Conservation (phyloP, 225 moss, liverwort and hornwort species). For the Sphagnum tenellum region DNA sequence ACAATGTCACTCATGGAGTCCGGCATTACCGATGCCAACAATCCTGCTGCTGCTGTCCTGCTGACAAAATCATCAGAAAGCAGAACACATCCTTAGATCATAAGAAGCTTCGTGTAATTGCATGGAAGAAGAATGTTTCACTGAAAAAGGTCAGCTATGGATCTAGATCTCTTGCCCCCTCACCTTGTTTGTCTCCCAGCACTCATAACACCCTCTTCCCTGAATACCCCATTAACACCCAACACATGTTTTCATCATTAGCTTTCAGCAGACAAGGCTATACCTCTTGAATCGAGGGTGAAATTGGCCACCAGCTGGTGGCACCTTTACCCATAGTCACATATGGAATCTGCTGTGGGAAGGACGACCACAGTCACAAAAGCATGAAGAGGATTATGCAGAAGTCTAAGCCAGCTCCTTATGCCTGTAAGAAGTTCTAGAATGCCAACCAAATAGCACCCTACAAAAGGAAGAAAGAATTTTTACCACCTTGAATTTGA, state of each 20-base stretch:
- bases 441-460: too few species aligned
- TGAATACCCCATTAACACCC: slow-evolving; percentile 16
- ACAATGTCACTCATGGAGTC: slow-evolving; percentile 90
- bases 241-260: slow-evolving; percentile 14
- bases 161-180: neutral
- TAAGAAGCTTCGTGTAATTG: too few species aligned
- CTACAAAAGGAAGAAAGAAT: neutral
- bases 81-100: too few species aligned
- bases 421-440: too few species aligned
- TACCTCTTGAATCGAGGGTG: neutral
- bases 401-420: too few species aligned
- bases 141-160: neutral
- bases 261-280: neutral
- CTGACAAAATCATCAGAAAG: slow-evolving; percentile 19
- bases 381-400: too few species aligned
- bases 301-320: too few species aligned
- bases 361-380: too few species aligned
- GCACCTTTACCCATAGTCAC: too few species aligned
- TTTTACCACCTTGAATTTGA: slow-evolving; percentile 52
- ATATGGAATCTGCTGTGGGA: too few species aligned
- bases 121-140: too few species aligned
- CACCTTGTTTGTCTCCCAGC: slow-evolving; percentile 50
- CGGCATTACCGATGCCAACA: slow-evolving; percentile 86
- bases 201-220: slow-evolving; percentile 34
- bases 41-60: slow-evolving; percentile 57